Base-by-base conservation (phyloP, 1,284 basidiomycete species). In the Mycosarcoma mackinlayi region DNA sequence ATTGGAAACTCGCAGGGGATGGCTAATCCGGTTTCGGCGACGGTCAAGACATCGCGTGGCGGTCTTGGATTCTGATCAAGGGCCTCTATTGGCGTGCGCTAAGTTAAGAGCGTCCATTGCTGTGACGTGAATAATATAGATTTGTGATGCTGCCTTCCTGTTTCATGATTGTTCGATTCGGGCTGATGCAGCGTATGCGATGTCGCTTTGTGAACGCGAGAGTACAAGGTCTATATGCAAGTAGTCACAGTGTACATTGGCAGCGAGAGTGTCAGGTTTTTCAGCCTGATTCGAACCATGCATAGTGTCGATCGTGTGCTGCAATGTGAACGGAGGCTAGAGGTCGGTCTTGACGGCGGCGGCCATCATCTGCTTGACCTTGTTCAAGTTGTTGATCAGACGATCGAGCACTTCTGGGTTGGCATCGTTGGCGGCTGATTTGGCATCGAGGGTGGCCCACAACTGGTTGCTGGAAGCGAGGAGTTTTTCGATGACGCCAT, bases 1-100 rank as follows among this genome's bases (percentile, higher is more conserved):
- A 71, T 82, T 11, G 80, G 80, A 27, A 66, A 60, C 38, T 65
- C 69, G 18, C 59, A 62, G n/a, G 80, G 80, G 11, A 75, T 75
- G 38, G 66, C 77, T 3, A 75, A 79, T 50, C 78, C 80, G 6
- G 72, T 82, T 42, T 51, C 67, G 27, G 80, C 80, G 6, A 81
- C 70, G 6, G 77, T 82, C 71, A 82, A 82, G 63, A 69, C 70
- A 16, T 51, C 67, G 30, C 69, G 72, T 25, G 76, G 75, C 24
- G 80, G 80, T 42, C 65, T 82, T 28, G 80, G 80, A 6, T 75
- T 76, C 54, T 79, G 37, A 45, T 4, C 11, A 10, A n/a, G 7
- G 4, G 13, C 21, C 11, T 31, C 25, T 13, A 6, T 19, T 5
- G 14, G 4, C 6, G 6, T 7, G 18, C 23, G n/a, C n/a, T n/a